Base-by-base conservation (phyloP, 805 yeast species). In the Kockiozyma suomiensis region DNA sequence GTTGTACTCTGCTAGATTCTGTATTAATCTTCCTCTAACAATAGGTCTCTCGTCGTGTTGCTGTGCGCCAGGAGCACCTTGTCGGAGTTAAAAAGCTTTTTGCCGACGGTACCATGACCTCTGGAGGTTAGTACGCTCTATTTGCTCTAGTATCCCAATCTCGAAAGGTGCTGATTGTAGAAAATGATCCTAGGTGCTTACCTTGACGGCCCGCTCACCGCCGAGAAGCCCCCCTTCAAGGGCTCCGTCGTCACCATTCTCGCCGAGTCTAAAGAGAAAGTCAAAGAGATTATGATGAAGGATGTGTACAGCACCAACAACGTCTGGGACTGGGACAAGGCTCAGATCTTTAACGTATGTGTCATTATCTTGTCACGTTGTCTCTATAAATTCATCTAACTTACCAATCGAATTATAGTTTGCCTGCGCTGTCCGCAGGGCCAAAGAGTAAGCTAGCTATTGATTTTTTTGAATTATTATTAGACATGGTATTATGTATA, bases 301-400 rank as follows among this genome's bases (percentile, higher is more conserved):
- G 96, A 89, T 70, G 72, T 84, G 37, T 89, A 85, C 72, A 81
- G 81, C 66, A 78, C 77, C 66, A 77, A 78, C 37, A 92, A 90
- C 1, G 80, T 89, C 61, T 89, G 96, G 96, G 96, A 89, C 71
- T 70, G 87, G 61, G 82, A 82, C 40, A 80, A 78, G 56, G 85
- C 81, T 19, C 69, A 85, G 64, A 81, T 86, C 41, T 79, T 82
- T 69, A 90, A 90, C 46, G 74, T 71, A 63, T 42, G 71, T 61
- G 37, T 62, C 54, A 17, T 19, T 15, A 4, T 48, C n/a, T 1
- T 28, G 7, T 21, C 38, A n/a, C 21, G 15, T 38, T n/a, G n/a
- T 30, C 15, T 10, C n/a, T 38, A 35, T n/a, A n/a, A n/a, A n/a
- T n/a, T n/a, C n/a, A n/a, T n/a, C 26, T 28, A 13, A 32, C 21